phyloP scores from a whole-genome alignment of 306 rosid genomes.

The Pyrus pyrifolia region DNA sequence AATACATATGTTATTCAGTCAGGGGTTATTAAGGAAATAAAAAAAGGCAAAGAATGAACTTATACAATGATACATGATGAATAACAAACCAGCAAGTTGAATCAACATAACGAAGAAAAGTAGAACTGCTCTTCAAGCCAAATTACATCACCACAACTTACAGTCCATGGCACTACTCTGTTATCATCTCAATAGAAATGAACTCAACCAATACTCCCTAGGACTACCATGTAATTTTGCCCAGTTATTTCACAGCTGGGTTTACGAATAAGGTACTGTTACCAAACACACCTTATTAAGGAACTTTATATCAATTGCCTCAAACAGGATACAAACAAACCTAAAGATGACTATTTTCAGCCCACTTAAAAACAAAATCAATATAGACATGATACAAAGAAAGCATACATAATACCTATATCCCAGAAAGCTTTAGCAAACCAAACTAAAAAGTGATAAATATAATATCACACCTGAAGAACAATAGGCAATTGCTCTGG shows the following conservation, averaged over 20 bases:
- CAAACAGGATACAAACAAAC: background rate
- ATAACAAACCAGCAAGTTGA: background rate
- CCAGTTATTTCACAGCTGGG: background rate
- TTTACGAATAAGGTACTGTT: background rate
- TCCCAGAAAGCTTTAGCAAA: slow-evolving; percentile 22
- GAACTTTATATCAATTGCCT: background rate
- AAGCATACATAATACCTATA: slow-evolving; percentile 7
- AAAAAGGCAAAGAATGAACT: background rate
- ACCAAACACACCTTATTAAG: background rate
- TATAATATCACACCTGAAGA: slow-evolving; percentile 68
- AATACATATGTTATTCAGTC: slow-evolving; percentile 15
- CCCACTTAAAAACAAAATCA: slow-evolving; percentile 13
- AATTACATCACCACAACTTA: background rate
- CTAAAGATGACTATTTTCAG: background rate
- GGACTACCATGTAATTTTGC: background rate
- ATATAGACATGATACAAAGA: slow-evolving; percentile 5
- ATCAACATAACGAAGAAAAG: background rate
- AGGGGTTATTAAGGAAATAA: slow-evolving; percentile 2
- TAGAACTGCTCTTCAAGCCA: background rate
- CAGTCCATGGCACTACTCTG: background rate
- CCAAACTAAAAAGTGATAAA: slow-evolving; percentile 20
- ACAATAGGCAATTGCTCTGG: slow-evolving; percentile 98
- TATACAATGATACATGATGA: background rate
- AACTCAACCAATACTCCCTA: background rate
- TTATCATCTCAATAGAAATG: background rate